Evolutionary conservation across 352 stramenopile species (phyloP), one percentile per base, ranked within the genome.

Genomic region (Poterioochromonas sp.): DNA sequence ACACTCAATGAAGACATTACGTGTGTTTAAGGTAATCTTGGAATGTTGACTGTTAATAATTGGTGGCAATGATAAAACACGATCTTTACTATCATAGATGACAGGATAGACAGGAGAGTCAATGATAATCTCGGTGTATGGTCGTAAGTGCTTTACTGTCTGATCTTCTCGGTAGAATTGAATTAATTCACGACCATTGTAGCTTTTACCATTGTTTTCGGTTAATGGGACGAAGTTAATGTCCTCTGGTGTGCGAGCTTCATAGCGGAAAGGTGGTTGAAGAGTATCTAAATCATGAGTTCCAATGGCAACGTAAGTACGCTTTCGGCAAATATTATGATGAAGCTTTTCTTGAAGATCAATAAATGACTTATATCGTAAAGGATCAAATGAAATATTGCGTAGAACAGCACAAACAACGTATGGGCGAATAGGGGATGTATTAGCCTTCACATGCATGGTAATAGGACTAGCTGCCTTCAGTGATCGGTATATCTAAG

Each of bases 261-360:
- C 79, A 83, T 94, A 95, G 26, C 77, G 79, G 80, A 93, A 99
- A 44, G 95, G 94, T 12, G 90, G 92, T 82, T 96, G 76, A 35
- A 98, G 84, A 29, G 92, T 93, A 88, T 98, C 93, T 68, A 99
- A 86, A 85, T 99, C 96, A 86, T 99, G 96, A 62, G 96, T 99
- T 73, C 96, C 96, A 84, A 99, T 99, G 41, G 96, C 95, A 39
- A 99, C 96, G 26, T 99, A 89, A n/a, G 94, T 99, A 68, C 96
- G 92, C 76, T 94, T 91, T 80, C 96, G 93, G 87, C 96, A 99
- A 71, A 99, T 95, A 87, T 99, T 99, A 76, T 97, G 93, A 85
- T 99, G 96, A 68, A 99, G 88, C 86, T 99, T 98, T 88, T 99
- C 96, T 87, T 99, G 96, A 80, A 99, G 88, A 80, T 99, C 96